These are phyloP conservation scores for Rhizopogon sp. DNA, from an alignment of 768 basidiomycete genomes.

Conservation along the genomic window DNA sequence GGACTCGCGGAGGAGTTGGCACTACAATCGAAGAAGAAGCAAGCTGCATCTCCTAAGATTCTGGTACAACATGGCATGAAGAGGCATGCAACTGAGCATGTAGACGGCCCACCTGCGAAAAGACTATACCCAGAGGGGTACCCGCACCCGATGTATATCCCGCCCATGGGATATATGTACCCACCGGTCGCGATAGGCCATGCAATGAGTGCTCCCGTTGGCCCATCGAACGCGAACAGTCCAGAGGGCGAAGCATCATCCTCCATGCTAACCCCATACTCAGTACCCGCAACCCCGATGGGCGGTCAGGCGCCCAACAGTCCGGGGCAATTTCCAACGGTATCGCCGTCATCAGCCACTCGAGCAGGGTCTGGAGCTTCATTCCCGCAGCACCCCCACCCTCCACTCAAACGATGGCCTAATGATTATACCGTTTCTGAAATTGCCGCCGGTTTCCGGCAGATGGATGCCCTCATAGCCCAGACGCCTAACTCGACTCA, in stretches of 20 bases:
- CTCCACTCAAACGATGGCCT: constrained; percentile 70
- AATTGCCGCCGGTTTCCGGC: constrained; percentile 53
- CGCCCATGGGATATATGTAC: constrained; percentile 23
- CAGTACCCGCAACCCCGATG: constrained; percentile 13
- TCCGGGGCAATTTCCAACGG: constrained; percentile 9
- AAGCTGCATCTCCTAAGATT: neutral
- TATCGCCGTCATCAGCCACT: constrained; percentile 10
- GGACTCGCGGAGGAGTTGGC: constrained; percentile 53
- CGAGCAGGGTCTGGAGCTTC: constrained; percentile 14
- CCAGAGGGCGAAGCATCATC: constrained; percentile 13
- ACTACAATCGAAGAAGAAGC: constrained; percentile 32
- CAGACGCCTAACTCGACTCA: constrained; percentile 47
- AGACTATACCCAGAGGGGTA: constrained; percentile 24
- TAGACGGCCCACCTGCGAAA: constrained; percentile 23
- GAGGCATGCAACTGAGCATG: constrained; percentile 17
- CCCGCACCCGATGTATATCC: constrained; percentile 24
- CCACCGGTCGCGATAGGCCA: constrained; percentile 21
- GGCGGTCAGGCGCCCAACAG: constrained; percentile 16
- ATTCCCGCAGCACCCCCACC: constrained; percentile 52
- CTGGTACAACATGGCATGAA: constrained; percentile 16
- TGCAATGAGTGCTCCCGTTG: constrained; percentile 13
- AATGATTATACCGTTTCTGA: constrained; percentile 72
- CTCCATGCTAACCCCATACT: constrained; percentile 13
- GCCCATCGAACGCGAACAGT: constrained; percentile 10
- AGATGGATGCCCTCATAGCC: constrained; percentile 36